phyloP scores from a whole-genome alignment of 768 basidiomycete species.

The Amanita rubescens region DNA sequence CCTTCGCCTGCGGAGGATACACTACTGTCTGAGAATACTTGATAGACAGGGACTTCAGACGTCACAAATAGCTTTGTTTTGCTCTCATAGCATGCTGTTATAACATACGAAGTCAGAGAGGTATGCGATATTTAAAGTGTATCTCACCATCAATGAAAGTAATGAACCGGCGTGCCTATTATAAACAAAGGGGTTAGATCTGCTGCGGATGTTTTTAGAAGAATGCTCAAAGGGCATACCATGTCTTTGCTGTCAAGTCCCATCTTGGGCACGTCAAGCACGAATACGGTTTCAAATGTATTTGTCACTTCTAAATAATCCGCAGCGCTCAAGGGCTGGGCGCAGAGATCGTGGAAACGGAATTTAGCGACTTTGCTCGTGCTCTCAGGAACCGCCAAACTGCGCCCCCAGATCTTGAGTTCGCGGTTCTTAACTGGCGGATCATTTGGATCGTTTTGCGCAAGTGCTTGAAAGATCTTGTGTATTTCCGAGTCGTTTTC shows the following conservation, averaged over 20 bases:
- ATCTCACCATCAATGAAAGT: conserved; percentile 84
- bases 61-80: conserved; percentile 87
- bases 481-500: conserved; percentile 63
- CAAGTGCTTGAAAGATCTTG: conserved; percentile 77
- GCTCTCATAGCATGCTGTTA: conserved; percentile 83
- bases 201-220: conserved; percentile 2
- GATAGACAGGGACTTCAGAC: conserved; percentile 86
- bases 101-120: conserved; percentile 1
- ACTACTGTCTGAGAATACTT: conserved; percentile 83
- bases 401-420: conserved; percentile 88
- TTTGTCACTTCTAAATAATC: conserved; percentile 94
- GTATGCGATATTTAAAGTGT: neutral
- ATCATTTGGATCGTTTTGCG: conserved; percentile 45
- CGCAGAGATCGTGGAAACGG: conserved; percentile 80
- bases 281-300: conserved; percentile 81
- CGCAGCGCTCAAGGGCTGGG: conserved; percentile 83
- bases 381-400: conserved; percentile 70
- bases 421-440: conserved; percentile 53
- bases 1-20: conserved; percentile 24
- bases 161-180: conserved; percentile 90
- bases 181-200: neutral
- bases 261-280: conserved; percentile 85
- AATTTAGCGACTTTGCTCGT: conserved; percentile 79
- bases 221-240: conserved; percentile 37
- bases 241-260: conserved; percentile 80